A percentile compares a stretch with the other conserved stretches of the same genome.
Evolutionary conservation across 306 rosid species (phyloP).

Genomic region (Gynostemma pentaphyllum): DNA sequence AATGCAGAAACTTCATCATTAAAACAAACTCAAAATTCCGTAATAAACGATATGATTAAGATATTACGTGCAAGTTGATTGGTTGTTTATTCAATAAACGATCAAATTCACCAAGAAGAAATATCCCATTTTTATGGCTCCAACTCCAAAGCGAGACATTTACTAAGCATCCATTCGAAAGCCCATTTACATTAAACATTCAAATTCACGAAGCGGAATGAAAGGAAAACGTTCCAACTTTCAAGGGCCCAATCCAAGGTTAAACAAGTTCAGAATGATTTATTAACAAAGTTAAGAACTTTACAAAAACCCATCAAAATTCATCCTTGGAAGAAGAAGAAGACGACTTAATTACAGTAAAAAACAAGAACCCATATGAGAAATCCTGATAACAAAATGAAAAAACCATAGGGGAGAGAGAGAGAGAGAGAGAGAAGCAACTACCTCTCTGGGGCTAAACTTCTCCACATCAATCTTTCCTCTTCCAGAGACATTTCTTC

Average conservation of each 20-base stretch:
- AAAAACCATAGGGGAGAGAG: not conserved
- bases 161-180: no score
- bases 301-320: no score
- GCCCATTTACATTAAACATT: constrained; percentile 6
- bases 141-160: not conserved
- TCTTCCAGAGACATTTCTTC: constrained; percentile 55
- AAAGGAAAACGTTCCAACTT: not conserved
- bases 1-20: no score
- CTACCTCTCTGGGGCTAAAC: constrained; percentile 53
- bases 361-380: not conserved
- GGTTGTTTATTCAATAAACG: not conserved
- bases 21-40: no score
- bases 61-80: no score
- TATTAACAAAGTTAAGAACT: not conserved
- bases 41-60: no score
- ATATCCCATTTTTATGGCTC: not conserved
- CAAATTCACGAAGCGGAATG: not conserved
- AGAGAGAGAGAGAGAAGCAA: not conserved
- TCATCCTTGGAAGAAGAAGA: no score
- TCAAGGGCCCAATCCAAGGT: constrained; percentile 5
- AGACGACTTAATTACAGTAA: no score
- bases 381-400: not conserved
- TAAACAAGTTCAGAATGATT: not conserved
- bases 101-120: not conserved
- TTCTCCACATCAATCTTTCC: constrained; percentile 69